Percentiles rank a stretch among this genome's conserved stretches.
Conservation (phyloP, 768 basidiomycete species). For the Lanmaoa rubissima region DNA sequence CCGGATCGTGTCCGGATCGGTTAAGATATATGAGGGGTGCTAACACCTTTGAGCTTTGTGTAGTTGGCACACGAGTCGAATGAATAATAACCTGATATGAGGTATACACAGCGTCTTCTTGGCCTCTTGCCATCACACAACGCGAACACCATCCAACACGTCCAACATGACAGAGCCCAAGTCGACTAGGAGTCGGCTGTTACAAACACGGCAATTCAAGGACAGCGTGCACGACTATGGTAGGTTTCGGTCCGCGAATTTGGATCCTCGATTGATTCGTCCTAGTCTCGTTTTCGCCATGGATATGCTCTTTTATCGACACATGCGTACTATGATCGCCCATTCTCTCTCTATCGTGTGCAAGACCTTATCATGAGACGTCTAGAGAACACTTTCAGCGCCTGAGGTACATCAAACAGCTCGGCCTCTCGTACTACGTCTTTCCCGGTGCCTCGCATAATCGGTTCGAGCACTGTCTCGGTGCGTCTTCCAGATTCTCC, state of each 20-base stretch:
- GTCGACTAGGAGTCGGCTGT: conserved; percentile 2
- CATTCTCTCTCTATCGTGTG: not conserved
- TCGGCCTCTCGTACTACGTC: conserved; percentile 73
- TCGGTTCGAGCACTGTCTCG: conserved; percentile 83
- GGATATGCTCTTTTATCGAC: too few species aligned
- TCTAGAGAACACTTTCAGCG: conserved; percentile 73
- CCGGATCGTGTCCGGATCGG: not conserved
- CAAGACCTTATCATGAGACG: not conserved
- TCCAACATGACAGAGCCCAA: not conserved
- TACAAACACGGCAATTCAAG: conserved; percentile 31
- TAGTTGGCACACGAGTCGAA: not conserved
- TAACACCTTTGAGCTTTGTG: not conserved
- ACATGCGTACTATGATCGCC: too few species aligned
- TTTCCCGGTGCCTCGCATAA: conserved; percentile 80
- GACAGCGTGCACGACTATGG: conserved; percentile 44
- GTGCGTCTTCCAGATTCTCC: conserved; percentile 34
- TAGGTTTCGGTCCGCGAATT: conserved; percentile 13
- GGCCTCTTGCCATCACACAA: not conserved
- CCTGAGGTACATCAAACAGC: conserved; percentile 73
- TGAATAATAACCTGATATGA: not conserved
- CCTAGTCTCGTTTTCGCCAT: too few species aligned
- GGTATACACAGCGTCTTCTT: not conserved
- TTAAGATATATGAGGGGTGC: not conserved
- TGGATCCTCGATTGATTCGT: too few species aligned
- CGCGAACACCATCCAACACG: not conserved